Percentiles rank a stretch among this genome's conserved stretches.
These are phyloP conservation scores for Myriangium duriaei DNA, from an alignment of 2,329 filamentous ascomycete genomes.

Conservation along the genomic window DNA sequence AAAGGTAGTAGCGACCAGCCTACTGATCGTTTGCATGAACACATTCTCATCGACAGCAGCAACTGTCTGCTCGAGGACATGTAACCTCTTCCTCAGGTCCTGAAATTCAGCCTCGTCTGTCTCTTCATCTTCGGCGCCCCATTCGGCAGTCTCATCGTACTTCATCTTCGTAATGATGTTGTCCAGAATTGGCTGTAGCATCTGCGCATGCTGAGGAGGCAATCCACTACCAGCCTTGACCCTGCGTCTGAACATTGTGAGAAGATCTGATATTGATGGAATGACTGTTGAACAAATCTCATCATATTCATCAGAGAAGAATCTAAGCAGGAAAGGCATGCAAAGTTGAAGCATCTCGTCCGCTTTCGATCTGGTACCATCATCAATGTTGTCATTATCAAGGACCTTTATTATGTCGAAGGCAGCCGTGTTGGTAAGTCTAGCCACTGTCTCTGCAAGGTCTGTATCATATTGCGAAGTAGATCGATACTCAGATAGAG, in stretches of 20 bases:
- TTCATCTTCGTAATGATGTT: slow-evolving; percentile 93
- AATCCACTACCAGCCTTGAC: slow-evolving; percentile 50
- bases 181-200: slow-evolving; percentile 78
- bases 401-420: slow-evolving; percentile 78
- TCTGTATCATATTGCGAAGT: slow-evolving; percentile 89
- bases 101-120: slow-evolving; percentile 97
- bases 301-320: slow-evolving; percentile 96
- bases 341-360: slow-evolving; percentile 75
- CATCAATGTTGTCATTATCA: slow-evolving; percentile 53
- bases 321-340: slow-evolving; percentile 74
- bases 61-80: slow-evolving; percentile 84
- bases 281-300: slow-evolving; percentile 96
- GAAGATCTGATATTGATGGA: slow-evolving; percentile 78
- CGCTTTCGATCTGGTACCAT: slow-evolving; percentile 57
- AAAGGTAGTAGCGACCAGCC: slow-evolving; percentile 79
- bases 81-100: slow-evolving; percentile 78
- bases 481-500: slow-evolving; percentile 63
- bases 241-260: slow-evolving; percentile 79
- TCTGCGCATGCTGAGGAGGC: slow-evolving; percentile 62
- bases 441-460: slow-evolving; percentile 86
- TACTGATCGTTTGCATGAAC: slow-evolving; percentile 79
- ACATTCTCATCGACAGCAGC: slow-evolving; percentile 78
- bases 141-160: slow-evolving; percentile 86
- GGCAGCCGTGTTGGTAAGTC: slow-evolving; percentile 82
- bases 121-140: slow-evolving; percentile 88